These are phyloP conservation scores for Metarhizium humberi DNA, from an alignment of 2,329 filamentous ascomycete species.

Conservation along the genomic window DNA sequence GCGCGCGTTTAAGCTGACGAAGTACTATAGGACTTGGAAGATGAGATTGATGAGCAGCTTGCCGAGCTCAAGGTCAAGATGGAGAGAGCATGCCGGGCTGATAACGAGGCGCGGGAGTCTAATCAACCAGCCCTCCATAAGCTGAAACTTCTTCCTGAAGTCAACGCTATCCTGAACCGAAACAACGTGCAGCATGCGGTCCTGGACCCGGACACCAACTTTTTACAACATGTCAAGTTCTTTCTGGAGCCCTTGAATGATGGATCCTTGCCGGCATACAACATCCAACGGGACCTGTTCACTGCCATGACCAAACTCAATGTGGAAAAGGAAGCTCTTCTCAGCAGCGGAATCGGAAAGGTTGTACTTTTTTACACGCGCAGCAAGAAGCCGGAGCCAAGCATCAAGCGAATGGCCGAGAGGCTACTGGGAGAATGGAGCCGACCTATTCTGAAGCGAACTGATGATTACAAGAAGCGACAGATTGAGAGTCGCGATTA, in stretches of 20 bases:
- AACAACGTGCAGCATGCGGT: constrained; percentile 79
- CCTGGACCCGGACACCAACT: constrained; percentile 89
- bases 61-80: constrained; percentile 80
- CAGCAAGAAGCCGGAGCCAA: constrained; percentile 78
- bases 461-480: constrained; percentile 88
- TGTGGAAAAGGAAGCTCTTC: constrained; percentile 81
- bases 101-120: constrained; percentile 71
- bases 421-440: constrained; percentile 93
- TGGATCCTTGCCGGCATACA: constrained; percentile 88
- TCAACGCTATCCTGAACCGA: constrained; percentile 78
- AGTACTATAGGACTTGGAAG: constrained; percentile 67
- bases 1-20: constrained; percentile 11
- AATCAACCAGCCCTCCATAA: constrained; percentile 84
- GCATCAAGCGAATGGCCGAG: constrained; percentile 91
- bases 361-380: constrained; percentile 96
- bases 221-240: constrained; percentile 90
- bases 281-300: constrained; percentile 93
- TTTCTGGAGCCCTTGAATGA: constrained; percentile 95
- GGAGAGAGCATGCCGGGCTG: constrained; percentile 80
- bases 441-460: constrained; percentile 83
- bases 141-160: constrained; percentile 85
- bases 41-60: constrained; percentile 83
- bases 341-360: constrained; percentile 90
- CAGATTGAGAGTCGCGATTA: constrained; percentile 54
- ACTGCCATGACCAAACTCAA: constrained; percentile 69